Percentiles rank a stretch among this genome's conserved stretches.
These are phyloP conservation scores for Clonostachys solani DNA, from an alignment of 2,329 filamentous ascomycete genomes.

Conservation along the genomic window DNA sequence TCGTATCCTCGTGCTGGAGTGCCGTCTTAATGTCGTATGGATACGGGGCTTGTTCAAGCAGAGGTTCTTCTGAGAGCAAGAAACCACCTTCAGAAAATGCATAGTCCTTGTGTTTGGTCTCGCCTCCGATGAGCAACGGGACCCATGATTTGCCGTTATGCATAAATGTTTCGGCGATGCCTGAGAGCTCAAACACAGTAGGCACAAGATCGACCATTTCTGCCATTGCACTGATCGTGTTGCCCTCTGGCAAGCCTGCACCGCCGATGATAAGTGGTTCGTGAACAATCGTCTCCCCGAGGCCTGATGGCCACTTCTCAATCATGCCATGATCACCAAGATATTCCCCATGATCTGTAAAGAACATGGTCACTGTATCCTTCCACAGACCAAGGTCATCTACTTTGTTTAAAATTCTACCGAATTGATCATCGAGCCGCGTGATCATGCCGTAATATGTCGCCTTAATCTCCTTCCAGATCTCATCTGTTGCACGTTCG, in stretches of 20 bases:
- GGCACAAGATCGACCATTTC: slow-evolving; percentile 42
- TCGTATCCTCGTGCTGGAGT: slow-evolving; percentile 38
- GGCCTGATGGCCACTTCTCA: slow-evolving; percentile 41
- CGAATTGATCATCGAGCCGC: slow-evolving; percentile 39
- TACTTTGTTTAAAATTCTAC: slow-evolving; percentile 25
- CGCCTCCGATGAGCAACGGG: slow-evolving; percentile 14
- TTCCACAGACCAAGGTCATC: slow-evolving; percentile 27
- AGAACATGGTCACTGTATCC: slow-evolving; percentile 35
- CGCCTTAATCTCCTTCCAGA: slow-evolving; percentile 36
- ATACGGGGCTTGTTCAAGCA: slow-evolving; percentile 34
- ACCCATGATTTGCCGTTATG: slow-evolving; percentile 32
- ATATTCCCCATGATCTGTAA: slow-evolving; percentile 40
- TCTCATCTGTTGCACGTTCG: slow-evolving; percentile 28
- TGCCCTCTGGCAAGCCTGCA: slow-evolving; percentile 27
- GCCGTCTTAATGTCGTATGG: slow-evolving; percentile 40
- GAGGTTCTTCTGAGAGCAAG: slow-evolving; percentile 34
- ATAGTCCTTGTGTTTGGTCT: slow-evolving; percentile 26
- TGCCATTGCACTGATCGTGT: slow-evolving; percentile 23
- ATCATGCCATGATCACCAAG: slow-evolving; percentile 41
- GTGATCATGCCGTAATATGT: slow-evolving; percentile 44
- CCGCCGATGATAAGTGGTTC: slow-evolving; percentile 39
- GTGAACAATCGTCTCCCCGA: slow-evolving; percentile 33
- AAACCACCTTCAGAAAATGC: slow-evolving; percentile 40
- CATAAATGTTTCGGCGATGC: slow-evolving; percentile 28
- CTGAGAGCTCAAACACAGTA: slow-evolving; percentile 31